Conservation (phyloP, 202 grass and related monocot species). For the Elaeis oleifera region DNA sequence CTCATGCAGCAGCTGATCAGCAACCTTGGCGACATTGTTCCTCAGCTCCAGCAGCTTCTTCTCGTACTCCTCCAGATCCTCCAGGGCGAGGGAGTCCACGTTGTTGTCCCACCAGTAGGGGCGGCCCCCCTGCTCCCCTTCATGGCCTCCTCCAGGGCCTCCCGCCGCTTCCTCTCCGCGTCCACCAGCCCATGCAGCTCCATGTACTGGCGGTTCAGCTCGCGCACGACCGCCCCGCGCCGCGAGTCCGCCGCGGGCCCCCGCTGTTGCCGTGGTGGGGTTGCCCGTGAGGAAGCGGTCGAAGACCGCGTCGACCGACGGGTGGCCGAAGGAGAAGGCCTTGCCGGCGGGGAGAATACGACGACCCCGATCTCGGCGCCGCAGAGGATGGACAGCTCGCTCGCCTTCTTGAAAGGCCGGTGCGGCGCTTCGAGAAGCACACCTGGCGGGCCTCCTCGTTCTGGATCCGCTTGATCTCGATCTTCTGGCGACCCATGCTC, state of each 20-base stretch:
- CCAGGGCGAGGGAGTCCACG: background rate
- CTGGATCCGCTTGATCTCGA: slow-evolving; percentile 13
- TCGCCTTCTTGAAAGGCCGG: slow-evolving; percentile 6
- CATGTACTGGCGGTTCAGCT: slow-evolving; percentile 8
- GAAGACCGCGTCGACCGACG: slow-evolving; percentile 11
- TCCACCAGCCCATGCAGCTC: slow-evolving; percentile 3
- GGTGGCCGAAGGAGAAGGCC: slow-evolving; percentile 21
- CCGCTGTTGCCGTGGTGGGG: background rate
- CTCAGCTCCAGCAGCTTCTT: background rate
- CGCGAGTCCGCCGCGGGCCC: background rate
- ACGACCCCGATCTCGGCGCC: background rate
- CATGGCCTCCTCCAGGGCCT: slow-evolving; percentile 4
- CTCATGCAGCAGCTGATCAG: slow-evolving; percentile 9
- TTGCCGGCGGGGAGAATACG: slow-evolving; percentile 14
- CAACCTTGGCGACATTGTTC: background rate
- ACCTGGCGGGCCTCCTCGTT: slow-evolving; percentile 13
- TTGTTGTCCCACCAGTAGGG: slow-evolving; percentile 3
- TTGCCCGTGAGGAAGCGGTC: slow-evolving; percentile 1
- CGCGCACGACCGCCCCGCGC: background rate
- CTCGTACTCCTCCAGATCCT: slow-evolving; percentile 12
- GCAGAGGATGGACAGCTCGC: slow-evolving; percentile 7
- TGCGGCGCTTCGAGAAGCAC: slow-evolving; percentile 10
- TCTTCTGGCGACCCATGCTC: slow-evolving; percentile 8
- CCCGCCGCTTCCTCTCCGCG: slow-evolving; percentile 14
- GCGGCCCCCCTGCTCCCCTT: background rate